Conservation (phyloP, 768 basidiomycete genomes). For the Mycena latifolia region DNA sequence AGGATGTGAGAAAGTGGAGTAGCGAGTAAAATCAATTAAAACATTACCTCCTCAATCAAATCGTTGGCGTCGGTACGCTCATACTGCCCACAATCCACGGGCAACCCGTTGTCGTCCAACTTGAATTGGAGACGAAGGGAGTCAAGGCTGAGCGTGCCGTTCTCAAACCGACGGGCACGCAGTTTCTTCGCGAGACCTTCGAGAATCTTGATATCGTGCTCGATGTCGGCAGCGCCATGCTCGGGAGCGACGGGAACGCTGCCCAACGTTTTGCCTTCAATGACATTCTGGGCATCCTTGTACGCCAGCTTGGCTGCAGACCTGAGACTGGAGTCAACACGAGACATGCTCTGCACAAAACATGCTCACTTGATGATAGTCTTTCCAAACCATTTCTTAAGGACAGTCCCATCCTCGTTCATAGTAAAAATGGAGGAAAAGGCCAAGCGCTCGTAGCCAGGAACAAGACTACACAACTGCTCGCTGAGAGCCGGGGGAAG, state of each 20-base stretch:
- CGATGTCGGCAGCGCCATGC: conserved; percentile 71
- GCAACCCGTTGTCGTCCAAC: conserved; percentile 83
- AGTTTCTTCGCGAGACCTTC: conserved; percentile 79
- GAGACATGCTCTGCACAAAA: not conserved
- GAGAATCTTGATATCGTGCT: conserved; percentile 81
- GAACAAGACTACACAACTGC: conserved; percentile 91
- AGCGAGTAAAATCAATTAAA: not conserved
- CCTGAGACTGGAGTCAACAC: conserved; percentile 52
- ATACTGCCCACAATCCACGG: conserved; percentile 81
- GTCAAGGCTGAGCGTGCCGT: conserved; percentile 81
- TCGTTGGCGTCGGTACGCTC: conserved; percentile 79
- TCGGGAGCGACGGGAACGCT: conserved; percentile 66
- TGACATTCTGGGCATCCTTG: conserved; percentile 81
- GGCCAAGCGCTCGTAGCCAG: conserved; percentile 89
- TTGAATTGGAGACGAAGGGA: conserved; percentile 80
- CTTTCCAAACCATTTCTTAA: conserved; percentile 94
- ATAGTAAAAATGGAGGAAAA: conserved; percentile 93
- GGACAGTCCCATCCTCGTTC: conserved; percentile 81
- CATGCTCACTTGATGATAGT: conserved; percentile 85
- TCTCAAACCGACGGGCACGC: conserved; percentile 78
- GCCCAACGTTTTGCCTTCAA: conserved; percentile 77
- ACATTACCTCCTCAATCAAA: conserved; percentile 87
- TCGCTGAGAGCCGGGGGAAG: conserved; percentile 94
- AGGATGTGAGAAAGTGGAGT: conserved; percentile 15
- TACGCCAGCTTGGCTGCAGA: conserved; percentile 92